Conservation (phyloP, 805 yeast species). For the Blastobotrys terrestris region DNA sequence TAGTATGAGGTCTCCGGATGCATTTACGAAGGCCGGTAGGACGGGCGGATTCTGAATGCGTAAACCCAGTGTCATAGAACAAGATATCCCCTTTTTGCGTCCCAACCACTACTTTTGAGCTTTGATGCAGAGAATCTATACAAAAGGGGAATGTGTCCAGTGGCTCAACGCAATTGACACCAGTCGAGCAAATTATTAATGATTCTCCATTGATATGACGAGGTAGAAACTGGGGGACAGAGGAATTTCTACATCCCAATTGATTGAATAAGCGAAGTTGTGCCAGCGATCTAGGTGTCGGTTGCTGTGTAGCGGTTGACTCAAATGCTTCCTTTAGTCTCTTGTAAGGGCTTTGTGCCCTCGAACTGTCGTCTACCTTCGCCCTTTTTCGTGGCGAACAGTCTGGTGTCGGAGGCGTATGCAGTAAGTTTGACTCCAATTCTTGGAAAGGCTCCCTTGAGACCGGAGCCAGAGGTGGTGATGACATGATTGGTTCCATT, state of each 20-base stretch:
- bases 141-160: conserved; percentile 8
- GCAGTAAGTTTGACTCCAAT: not conserved
- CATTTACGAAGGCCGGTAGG: not conserved
- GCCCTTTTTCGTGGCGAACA: not conserved
- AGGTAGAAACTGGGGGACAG: not conserved
- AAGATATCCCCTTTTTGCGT: conserved; percentile 7
- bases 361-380: no score
- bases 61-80: not conserved
- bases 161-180: not conserved
- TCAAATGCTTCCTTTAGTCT: no score
- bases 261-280: not conserved
- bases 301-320: not conserved
- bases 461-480: not conserved
- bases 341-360: no score
- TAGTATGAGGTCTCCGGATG: not conserved
- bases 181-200: conserved; percentile 1
- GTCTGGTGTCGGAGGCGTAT: not conserved
- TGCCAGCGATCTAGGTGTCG: not conserved
- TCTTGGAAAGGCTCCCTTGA: not conserved
- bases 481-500: not conserved
- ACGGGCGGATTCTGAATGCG: not conserved
- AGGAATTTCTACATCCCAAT: not conserved
- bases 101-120: conserved; percentile 10
- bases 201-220: not conserved
- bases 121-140: conserved; percentile 4